Conservation (phyloP, 2,329 filamentous ascomycete species). For the Xylariaceae sp. region DNA sequence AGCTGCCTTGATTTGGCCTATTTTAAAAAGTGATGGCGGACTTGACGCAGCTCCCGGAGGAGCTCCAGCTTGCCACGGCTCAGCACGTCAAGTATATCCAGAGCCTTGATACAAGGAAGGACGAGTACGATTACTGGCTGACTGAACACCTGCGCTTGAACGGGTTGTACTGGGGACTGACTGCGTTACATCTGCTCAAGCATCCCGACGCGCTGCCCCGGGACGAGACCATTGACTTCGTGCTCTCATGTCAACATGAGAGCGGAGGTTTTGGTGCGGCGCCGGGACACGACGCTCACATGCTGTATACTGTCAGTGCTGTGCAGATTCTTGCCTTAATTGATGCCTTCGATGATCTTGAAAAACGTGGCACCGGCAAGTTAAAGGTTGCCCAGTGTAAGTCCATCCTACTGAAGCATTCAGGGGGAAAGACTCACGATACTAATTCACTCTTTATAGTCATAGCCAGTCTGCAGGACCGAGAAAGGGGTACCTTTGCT, state of each 20-base stretch:
- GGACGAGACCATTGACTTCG: slow-evolving; percentile 78
- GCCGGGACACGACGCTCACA: slow-evolving; percentile 89
- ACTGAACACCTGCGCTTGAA: slow-evolving; percentile 95
- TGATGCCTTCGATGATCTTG: slow-evolving; percentile 78
- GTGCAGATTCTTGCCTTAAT: slow-evolving; percentile 87
- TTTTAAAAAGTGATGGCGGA: slow-evolving; percentile 30
- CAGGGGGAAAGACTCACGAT: slow-evolving; percentile 16
- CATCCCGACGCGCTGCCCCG: slow-evolving; percentile 77
- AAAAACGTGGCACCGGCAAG: slow-evolving; percentile 64
- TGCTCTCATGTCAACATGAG: slow-evolving; percentile 88
- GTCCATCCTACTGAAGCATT: slow-evolving; percentile 32
- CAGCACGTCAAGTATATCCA: slow-evolving; percentile 89
- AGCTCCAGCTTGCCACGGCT: slow-evolving; percentile 44
- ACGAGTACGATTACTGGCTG: slow-evolving; percentile 96
- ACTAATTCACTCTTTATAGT: slow-evolving; percentile 40
- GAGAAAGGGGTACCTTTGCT: slow-evolving; percentile 76
- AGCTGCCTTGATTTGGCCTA: background rate
- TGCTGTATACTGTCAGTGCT: slow-evolving; percentile 92
- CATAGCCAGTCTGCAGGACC: slow-evolving; percentile 77
- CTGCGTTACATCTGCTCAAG: slow-evolving; percentile 76
- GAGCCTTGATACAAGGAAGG: slow-evolving; percentile 82
- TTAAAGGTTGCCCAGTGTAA: slow-evolving; percentile 73
- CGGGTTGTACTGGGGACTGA: slow-evolving; percentile 94
- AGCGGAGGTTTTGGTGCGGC: slow-evolving; percentile 90
- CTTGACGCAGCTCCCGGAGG: slow-evolving; percentile 35